Percentiles rank a stretch among this genome's conserved stretches.
These are phyloP conservation scores for Euphorbia pulcherrima DNA, from an alignment of 345 rosid genomes.

Conservation along the genomic window DNA sequence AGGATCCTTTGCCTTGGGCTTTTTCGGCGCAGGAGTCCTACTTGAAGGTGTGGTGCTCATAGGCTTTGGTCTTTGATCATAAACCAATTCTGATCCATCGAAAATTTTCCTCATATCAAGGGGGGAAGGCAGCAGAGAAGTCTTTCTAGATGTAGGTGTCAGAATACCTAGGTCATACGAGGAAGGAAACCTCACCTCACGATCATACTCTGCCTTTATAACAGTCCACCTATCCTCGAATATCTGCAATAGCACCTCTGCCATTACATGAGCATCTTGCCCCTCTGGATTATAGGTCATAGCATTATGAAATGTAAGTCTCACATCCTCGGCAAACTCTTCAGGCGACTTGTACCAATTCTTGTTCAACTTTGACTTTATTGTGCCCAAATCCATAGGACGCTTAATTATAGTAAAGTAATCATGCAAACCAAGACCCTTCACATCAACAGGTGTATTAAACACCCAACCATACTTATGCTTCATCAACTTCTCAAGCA, in stretches of 20 bases:
- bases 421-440: conserved; percentile 77
- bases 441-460: conserved; percentile 83
- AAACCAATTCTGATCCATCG: conserved; percentile 70
- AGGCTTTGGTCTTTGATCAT: conserved; percentile 48
- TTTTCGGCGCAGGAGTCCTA: conserved; percentile 80
- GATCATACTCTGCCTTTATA: conserved; percentile 75
- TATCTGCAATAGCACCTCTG: conserved; percentile 54
- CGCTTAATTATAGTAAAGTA: conserved; percentile 70
- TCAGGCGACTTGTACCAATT: conserved; percentile 85
- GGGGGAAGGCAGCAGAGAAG: conserved; percentile 51
- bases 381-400: conserved; percentile 96
- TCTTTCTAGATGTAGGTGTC: conserved; percentile 55
- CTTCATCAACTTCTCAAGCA: conserved; percentile 90
- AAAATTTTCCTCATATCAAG: conserved; percentile 73
- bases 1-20: conserved; percentile 96
- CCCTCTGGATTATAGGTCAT: conserved; percentile 94
- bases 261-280: conserved; percentile 96
- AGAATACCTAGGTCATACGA: conserved; percentile 56
- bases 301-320: conserved; percentile 93
- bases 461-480: conserved; percentile 98
- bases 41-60: conserved; percentile 65
- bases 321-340: conserved; percentile 96
- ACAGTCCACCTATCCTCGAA: conserved; percentile 88
- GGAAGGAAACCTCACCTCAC: conserved; percentile 52
- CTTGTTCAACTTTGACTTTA: conserved; percentile 61